Evolutionary conservation across 345 rosid species (phyloP).

Genomic region (Limnanthes douglasii): DNA sequence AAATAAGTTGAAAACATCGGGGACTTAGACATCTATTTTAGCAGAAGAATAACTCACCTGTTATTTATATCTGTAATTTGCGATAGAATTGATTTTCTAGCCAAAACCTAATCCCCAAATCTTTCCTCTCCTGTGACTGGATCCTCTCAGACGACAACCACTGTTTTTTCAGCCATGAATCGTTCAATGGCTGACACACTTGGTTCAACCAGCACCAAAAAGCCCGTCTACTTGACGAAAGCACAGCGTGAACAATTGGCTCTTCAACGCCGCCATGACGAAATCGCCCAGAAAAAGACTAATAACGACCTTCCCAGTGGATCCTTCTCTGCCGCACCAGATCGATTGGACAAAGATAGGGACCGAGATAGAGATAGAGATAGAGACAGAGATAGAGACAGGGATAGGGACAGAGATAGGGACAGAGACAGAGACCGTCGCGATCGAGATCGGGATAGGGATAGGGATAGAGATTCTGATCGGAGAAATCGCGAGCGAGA

Average conservation of each 20-base stretch:
- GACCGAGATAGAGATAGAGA: slow-evolving; percentile 20
- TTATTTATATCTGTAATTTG: too few species aligned
- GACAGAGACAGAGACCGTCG: slow-evolving; percentile 25
- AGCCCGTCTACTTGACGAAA: slow-evolving; percentile 50
- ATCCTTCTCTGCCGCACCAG: slow-evolving; percentile 18
- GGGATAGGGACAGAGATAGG: slow-evolving; percentile 18
- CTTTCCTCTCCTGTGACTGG: slow-evolving; percentile 49
- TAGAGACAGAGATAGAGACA: slow-evolving; percentile 19
- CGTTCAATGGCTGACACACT: slow-evolving; percentile 14
- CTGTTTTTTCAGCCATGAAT: slow-evolving; percentile 16
- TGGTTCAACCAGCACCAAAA: slow-evolving; percentile 10
- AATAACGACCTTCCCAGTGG: slow-evolving; percentile 2
- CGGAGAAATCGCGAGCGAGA: slow-evolving; percentile 39
- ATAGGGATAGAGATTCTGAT: slow-evolving; percentile 30
- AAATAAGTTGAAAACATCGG: too few species aligned
- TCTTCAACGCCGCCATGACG: slow-evolving; percentile 71
- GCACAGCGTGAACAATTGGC: slow-evolving; percentile 59
- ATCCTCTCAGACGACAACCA: slow-evolving; percentile 28
- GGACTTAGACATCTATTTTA: too few species aligned
- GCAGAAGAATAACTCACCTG: too few species aligned
- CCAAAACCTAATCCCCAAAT: too few species aligned
- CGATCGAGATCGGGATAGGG: slow-evolving; percentile 26
- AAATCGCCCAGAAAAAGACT: slow-evolving; percentile 24
- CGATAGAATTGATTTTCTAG: too few species aligned
- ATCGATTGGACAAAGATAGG: slow-evolving; percentile 22